Conservation (phyloP, 768 basidiomycete species). For the Amanita exitialis region DNA sequence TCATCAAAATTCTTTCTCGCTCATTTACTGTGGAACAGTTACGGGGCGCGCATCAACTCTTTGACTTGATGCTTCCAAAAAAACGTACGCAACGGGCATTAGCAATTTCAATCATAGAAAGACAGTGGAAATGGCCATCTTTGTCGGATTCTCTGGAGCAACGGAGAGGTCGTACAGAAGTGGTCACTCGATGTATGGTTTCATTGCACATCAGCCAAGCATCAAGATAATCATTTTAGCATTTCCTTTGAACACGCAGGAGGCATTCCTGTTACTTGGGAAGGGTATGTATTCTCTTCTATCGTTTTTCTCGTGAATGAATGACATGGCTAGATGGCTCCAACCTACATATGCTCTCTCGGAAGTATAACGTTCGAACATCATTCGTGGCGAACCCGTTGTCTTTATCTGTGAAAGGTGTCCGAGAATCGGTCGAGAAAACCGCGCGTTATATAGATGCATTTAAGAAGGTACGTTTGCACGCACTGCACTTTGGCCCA, state of each 20-base stretch:
- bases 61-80: constrained; percentile 26
- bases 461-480: constrained; percentile 37
- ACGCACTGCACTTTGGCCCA: background rate
- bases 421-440: constrained; percentile 38
- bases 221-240: constrained; percentile 24
- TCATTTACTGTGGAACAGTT: constrained; percentile 61
- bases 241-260: constrained; percentile 43
- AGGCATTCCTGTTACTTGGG: constrained; percentile 65
- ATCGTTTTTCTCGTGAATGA: background rate
- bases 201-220: constrained; percentile 1
- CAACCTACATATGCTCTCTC: constrained; percentile 50
- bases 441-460: constrained; percentile 34
- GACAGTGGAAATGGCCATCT: constrained; percentile 62
- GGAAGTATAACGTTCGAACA: constrained; percentile 49
- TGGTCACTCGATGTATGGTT: constrained; percentile 33
- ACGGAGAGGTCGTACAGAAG: constrained; percentile 39
- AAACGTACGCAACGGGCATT: constrained; percentile 27
- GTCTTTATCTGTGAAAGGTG: constrained; percentile 48
- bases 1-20: constrained; percentile 42
- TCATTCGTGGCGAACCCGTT: constrained; percentile 48
- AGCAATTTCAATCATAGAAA: constrained; percentile 48
- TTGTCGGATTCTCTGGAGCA: constrained; percentile 40
- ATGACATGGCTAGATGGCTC: constrained; percentile 41
- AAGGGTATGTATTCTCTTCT: constrained; percentile 35
- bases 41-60: constrained; percentile 38